A percentile compares a stretch with the other conserved stretches of the same genome.
Evolutionary conservation across 2,329 filamentous ascomycete species (phyloP).

Genomic region (Pyrenophora tritici-repentis): DNA sequence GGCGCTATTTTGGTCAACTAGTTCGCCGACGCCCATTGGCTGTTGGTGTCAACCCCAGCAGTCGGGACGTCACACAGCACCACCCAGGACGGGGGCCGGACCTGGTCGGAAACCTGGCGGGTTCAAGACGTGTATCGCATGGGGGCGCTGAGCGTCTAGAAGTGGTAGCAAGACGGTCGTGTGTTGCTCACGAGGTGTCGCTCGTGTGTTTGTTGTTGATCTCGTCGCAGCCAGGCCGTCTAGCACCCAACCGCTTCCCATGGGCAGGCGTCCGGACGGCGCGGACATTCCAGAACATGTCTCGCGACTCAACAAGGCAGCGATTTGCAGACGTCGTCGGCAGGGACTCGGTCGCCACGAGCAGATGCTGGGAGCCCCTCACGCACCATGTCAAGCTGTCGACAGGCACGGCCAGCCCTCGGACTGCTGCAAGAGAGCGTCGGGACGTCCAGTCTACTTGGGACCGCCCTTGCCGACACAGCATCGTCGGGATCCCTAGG

Average conservation of each 20-base stretch:
- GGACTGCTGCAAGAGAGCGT: background rate
- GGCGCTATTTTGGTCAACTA: slow-evolving; percentile 16
- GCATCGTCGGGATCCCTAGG: slow-evolving; percentile 15
- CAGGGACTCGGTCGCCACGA: slow-evolving; percentile 21
- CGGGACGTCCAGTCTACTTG: slow-evolving; percentile 10
- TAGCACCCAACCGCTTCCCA: slow-evolving; percentile 2
- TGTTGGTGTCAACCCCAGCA: background rate
- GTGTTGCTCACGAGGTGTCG: background rate
- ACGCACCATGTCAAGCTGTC: slow-evolving; percentile 13
- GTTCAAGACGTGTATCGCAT: slow-evolving; percentile 8
- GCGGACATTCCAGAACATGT: slow-evolving; percentile 30
- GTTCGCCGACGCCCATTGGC: slow-evolving; percentile 9
- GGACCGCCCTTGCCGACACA: slow-evolving; percentile 29
- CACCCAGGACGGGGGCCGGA: slow-evolving; percentile 1
- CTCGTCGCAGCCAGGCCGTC: background rate
- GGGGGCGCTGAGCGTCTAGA: slow-evolving; percentile 10
- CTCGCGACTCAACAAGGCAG: slow-evolving; percentile 13
- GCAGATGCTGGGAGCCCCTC: slow-evolving; percentile 13
- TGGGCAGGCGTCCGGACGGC: background rate
- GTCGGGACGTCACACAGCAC: slow-evolving; percentile 14
- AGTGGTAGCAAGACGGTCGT: background rate
- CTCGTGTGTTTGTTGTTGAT: background rate
- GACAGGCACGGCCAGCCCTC: too few relatives aligned
- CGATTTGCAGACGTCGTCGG: slow-evolving; percentile 28
- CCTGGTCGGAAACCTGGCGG: slow-evolving; percentile 12